Percentiles rank a stretch among this genome's conserved stretches.
Evolutionary conservation across 257 asterid genomes (phyloP).

Genomic region (Nicotiana knightiana): DNA sequence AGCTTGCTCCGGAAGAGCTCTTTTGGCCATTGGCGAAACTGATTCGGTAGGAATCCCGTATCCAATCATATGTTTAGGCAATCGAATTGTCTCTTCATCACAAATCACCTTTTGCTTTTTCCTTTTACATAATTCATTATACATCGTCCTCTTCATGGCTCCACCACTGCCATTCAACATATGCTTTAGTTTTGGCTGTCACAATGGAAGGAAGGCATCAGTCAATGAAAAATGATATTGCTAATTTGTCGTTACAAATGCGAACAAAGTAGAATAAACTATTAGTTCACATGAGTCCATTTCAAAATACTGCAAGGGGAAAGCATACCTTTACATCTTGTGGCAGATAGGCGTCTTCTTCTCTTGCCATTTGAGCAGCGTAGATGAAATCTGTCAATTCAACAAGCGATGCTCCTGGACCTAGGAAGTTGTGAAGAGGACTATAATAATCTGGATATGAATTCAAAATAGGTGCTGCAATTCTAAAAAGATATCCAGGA

Average conservation of each 20-base stretch:
- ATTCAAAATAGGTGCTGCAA: neutral
- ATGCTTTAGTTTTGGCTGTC: constrained; percentile 24
- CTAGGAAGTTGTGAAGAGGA: constrained; percentile 28
- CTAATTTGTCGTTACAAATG: neutral
- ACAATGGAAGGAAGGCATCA: neutral
- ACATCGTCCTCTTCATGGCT: constrained; percentile 20
- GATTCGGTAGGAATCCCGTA: constrained; percentile 33
- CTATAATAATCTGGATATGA: neutral
- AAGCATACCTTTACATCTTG: constrained; percentile 54
- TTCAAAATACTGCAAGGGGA: neutral
- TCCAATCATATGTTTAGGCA: constrained; percentile 41
- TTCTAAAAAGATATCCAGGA: neutral
- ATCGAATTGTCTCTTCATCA: constrained; percentile 23
- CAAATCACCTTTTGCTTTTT: constrained; percentile 19
- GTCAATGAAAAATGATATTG: neutral
- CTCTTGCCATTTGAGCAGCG: constrained; percentile 82
- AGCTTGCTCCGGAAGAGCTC: constrained; percentile 34
- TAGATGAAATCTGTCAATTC: constrained; percentile 57
- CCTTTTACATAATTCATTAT: constrained; percentile 3
- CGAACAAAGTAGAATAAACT: neutral
- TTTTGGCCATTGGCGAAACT: neutral
- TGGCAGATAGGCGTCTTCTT: constrained; percentile 41
- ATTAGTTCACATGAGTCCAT: neutral
- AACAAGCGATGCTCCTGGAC: constrained; percentile 49
- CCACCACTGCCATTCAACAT: constrained; percentile 11